Evolutionary conservation across 108 stramenopile genomes (phyloP), one percentile per base, ranked within the genome.

Genomic region (Pseudonitzschia pungens): DNA sequence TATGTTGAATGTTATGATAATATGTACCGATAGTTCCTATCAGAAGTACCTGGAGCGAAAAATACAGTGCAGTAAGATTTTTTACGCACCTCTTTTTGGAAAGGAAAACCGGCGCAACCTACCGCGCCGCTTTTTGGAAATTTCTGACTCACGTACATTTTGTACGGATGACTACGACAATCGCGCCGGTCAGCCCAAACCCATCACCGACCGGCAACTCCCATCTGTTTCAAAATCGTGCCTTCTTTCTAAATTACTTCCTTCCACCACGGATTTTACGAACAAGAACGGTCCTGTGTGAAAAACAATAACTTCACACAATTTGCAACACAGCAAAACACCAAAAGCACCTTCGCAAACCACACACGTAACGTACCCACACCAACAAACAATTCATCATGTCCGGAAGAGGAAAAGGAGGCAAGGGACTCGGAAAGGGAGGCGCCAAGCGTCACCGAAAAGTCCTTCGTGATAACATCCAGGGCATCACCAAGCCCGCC

Each of bases 401-500:
- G 84, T 81, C 79, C 21, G 91, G 91, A 52, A 75, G 92, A 63
- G 92, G 92, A 68, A 90, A 90, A 83, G 92, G 92, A 86, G 89
- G 89, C 65, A 92, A 92, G 77, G 92, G 89, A 74, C 85, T 92
- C 57, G 92, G 92, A 87, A 89, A 92, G 86, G 91, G 91, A 69
- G 90, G 90, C 44, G 91, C 96, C 80, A 95, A 94, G 94, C 92
- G 94, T 80, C 96, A 95, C 69, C 73, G 85, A 78, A 89, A 92
- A 77, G 88, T 92, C 53, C 86, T 92, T 72, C 91, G 98, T 58
- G 97, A 97, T 80, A 98, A 99, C 91, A 98, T 99, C 96, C 97
- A 98, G 85, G 98, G 98, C 72, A 97, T 98, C 83, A 98, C 98
- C 91, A 99, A 98, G 93, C 96, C 98, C 71, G 97, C 97, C 69